Base-by-base conservation (phyloP, 257 asterid genomes). In the Solanum infundibuliforme region DNA sequence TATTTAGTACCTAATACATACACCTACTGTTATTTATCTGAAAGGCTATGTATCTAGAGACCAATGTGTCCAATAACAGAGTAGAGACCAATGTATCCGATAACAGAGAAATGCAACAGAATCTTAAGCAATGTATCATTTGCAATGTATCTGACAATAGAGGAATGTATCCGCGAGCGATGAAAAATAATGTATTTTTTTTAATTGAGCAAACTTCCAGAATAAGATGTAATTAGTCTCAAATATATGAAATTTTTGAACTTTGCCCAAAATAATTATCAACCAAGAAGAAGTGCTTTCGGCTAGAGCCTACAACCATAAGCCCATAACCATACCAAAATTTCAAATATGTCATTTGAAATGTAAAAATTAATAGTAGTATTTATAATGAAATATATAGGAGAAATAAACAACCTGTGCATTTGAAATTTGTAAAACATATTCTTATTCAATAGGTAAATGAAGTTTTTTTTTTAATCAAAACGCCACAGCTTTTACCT, bases 131-230 rank as follows among this genome's bases (percentile, higher is more conserved):
- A 46, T 13, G 1, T 12, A 12, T 46, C 6, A 13, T 1, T 46
- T 46, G 21, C 1, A 14, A 48, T 14, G 21, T 48, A 48, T 48
- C 23, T 48, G 23, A 48, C 8, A 48, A 48, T 48, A 48, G 1
- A 48, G 21, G 0, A 48, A 48, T 48, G 60, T 48, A 14, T 43
- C 60, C 0, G 1, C 0, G 8, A 0, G 8, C 7, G 1, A 48
- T 48, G 8, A 48, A 48, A 48, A 48, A 48, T 48, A 48, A 48
- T n/a, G 1, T 48, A 48, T 5, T 14, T 16, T 46, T 46, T 48
- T 48, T 16, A 48, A 48, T 16, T 5, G 23, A 48, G 23, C 60
- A 48, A 48, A 48, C 21, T 48, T 48, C 2, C 3, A 2, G 3
- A 48, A 48, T 48, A 14, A 14, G 3, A 48, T 14, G 8, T 48